A percentile compares a stretch with the other conserved stretches of the same genome.
phyloP scores from a whole-genome alignment of 2,329 filamentous ascomycete genomes.

The Diaporthe citriasiana region DNA sequence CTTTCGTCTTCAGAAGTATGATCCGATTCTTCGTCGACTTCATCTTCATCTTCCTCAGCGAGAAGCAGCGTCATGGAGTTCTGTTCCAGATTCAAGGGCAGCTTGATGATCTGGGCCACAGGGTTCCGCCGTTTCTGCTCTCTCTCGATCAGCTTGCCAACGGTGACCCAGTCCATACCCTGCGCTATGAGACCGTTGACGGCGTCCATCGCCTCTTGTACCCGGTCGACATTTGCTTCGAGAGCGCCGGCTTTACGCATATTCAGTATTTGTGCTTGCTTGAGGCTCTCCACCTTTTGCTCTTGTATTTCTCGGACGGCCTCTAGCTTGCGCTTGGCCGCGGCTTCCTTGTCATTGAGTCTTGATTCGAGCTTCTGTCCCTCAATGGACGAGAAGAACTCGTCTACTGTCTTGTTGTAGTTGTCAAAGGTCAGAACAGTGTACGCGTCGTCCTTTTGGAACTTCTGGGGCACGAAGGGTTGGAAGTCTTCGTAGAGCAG shows the following conservation, averaged over 20 bases:
- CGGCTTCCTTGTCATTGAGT: constrained; percentile 84
- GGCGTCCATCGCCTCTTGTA: constrained; percentile 92
- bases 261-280: constrained; percentile 85
- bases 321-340: constrained; percentile 87
- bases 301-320: constrained; percentile 86
- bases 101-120: constrained; percentile 87
- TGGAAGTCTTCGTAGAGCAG: constrained; percentile 95
- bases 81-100: constrained; percentile 91
- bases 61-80: constrained; percentile 88
- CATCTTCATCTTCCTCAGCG: constrained; percentile 76
- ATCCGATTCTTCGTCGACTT: constrained; percentile 69
- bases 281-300: constrained; percentile 86
- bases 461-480: constrained; percentile 87
- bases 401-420: constrained; percentile 94
- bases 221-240: constrained; percentile 88
- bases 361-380: constrained; percentile 91
- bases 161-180: constrained; percentile 98
- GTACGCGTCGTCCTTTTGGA: constrained; percentile 75
- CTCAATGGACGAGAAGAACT: constrained; percentile 97
- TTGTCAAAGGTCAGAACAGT: constrained; percentile 82
- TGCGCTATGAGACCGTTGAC: constrained; percentile 92
- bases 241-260: constrained; percentile 91
- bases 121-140: constrained; percentile 86
- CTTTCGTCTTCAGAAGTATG: constrained; percentile 72
- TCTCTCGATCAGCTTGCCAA: constrained; percentile 87